Evolutionary conservation across 148 eudicot species (phyloP).

Genomic region (Vaccinium vitisidaea): DNA sequence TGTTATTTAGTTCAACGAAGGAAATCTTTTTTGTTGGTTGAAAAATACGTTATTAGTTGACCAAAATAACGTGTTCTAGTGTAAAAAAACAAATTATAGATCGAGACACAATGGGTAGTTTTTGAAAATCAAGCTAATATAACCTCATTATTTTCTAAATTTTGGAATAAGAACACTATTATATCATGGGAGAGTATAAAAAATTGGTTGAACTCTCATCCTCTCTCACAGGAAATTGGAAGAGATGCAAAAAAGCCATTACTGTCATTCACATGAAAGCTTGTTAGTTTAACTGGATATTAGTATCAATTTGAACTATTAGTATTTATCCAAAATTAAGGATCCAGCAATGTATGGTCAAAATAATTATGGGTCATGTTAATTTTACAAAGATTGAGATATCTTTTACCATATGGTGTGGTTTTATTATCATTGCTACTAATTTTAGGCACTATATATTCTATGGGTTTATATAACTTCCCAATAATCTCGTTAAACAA

Average conservation of each 20-base stretch:
- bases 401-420: no score
- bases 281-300: no score
- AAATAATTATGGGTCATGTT: no score
- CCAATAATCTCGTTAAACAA: no score
- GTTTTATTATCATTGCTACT: no score
- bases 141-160: not conserved
- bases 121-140: not conserved
- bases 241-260: not conserved
- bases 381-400: no score
- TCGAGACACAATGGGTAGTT: not conserved
- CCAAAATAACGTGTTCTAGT: not conserved
- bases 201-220: not conserved
- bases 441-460: not conserved
- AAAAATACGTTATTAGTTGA: not conserved
- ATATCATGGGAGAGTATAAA: not conserved
- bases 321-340: no score
- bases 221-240: not conserved
- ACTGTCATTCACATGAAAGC: no score
- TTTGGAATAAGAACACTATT: not conserved
- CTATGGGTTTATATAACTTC: not conserved
- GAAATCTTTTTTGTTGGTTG: no score
- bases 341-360: no score
- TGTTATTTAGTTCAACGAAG: no score
- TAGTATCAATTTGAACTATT: no score
- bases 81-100: not conserved